Evolutionary conservation across 2,329 filamentous ascomycete species (phyloP).

Genomic region (Knufia petricola): DNA sequence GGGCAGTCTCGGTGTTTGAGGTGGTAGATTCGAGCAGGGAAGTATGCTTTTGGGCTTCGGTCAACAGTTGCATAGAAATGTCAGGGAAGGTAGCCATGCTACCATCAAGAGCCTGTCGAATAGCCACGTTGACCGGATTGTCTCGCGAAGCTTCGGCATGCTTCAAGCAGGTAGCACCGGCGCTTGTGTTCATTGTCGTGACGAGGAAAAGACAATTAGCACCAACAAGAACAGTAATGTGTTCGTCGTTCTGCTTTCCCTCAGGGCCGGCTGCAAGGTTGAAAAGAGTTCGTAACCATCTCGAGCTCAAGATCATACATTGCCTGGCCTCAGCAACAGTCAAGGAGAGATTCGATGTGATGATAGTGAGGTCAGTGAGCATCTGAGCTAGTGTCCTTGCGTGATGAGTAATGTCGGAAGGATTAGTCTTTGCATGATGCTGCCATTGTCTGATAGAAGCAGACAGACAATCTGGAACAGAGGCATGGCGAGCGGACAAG

Average conservation of each 20-base stretch:
- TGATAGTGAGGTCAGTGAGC: slow-evolving; percentile 8
- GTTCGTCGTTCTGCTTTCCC: slow-evolving; percentile 1
- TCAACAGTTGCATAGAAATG: slow-evolving; percentile 7
- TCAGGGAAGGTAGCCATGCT: slow-evolving; percentile 5
- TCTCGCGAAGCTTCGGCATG: background rate
- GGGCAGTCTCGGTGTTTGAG: background rate
- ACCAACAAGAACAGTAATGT: slow-evolving; percentile 2
- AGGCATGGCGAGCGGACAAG: slow-evolving; percentile 10
- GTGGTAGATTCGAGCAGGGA: background rate
- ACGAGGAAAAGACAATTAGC: slow-evolving; percentile 2
- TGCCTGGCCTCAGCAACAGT: background rate
- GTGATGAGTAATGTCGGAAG: background rate
- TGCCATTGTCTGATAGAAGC: slow-evolving; percentile 6
- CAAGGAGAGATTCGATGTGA: background rate
- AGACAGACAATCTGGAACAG: slow-evolving; percentile 12
- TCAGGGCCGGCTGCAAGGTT: slow-evolving; percentile 4
- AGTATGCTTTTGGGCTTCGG: slow-evolving; percentile 9
- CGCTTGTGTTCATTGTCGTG: background rate
- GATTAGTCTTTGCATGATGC: background rate
- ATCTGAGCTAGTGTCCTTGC: slow-evolving; percentile 1
- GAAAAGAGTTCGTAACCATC: slow-evolving; percentile 6
- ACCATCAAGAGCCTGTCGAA: slow-evolving; percentile 6
- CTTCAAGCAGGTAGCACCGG: background rate
- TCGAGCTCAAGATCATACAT: slow-evolving; percentile 7
- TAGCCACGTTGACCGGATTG: slow-evolving; percentile 4